A percentile compares a stretch with the other conserved stretches of the same genome.
Evolutionary conservation across 176 grass and related monocot genomes (phyloP).

Genomic region (Musa beccarii): DNA sequence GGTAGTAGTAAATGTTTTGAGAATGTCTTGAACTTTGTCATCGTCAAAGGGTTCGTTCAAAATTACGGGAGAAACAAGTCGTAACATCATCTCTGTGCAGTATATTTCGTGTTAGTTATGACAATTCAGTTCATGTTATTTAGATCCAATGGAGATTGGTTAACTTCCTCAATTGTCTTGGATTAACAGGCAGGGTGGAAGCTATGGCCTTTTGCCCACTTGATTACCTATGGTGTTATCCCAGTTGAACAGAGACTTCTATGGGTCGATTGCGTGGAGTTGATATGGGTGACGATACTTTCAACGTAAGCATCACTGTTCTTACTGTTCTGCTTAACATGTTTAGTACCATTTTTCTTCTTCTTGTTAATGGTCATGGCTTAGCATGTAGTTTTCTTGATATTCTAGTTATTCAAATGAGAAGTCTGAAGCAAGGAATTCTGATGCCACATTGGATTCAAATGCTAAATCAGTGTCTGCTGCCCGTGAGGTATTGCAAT

Average conservation of each 20-base stretch:
- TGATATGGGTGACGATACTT: constrained; percentile 92
- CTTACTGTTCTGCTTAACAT: not conserved
- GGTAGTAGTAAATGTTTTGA: not conserved
- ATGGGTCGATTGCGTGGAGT: constrained; percentile 90
- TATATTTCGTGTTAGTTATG: too few species aligned
- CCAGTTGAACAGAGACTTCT: constrained; percentile 92
- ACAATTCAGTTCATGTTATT: too few species aligned
- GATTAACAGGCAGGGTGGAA: constrained; percentile 84
- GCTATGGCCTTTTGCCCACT: constrained; percentile 88
- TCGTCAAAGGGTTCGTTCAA: not conserved
- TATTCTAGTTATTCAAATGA: constrained; percentile 76
- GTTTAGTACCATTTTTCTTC: not conserved
- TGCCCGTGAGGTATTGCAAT: constrained; percentile 17
- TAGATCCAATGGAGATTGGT: not conserved
- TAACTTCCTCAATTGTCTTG: not conserved
- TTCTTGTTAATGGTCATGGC: not conserved
- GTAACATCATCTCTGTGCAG: not conserved
- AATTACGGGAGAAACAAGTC: not conserved
- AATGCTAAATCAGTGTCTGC: not conserved
- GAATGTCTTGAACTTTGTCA: not conserved
- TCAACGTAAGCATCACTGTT: constrained; percentile 53
- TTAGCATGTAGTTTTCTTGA: not conserved
- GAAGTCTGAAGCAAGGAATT: constrained; percentile 91
- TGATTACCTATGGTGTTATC: constrained; percentile 80
- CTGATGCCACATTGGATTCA: constrained; percentile 11